Conservation (phyloP, 1,284 basidiomycete genomes). For the Puccinia novopanici region DNA sequence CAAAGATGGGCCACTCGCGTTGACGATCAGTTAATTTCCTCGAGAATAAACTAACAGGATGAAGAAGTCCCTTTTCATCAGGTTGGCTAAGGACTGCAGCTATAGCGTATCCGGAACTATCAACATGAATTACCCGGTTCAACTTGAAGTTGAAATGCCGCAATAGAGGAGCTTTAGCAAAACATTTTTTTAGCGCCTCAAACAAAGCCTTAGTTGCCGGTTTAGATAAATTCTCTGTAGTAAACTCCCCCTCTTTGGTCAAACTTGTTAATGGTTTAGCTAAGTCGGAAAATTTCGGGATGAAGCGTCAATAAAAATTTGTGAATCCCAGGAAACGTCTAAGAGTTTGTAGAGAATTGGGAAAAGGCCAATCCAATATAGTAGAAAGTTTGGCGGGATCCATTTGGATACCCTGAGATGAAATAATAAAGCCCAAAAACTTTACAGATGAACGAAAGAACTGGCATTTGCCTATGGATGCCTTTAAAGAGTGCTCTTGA, state of each 20-base stretch:
- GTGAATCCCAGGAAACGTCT: slow-evolving; percentile 17
- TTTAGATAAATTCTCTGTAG: slow-evolving; percentile 55
- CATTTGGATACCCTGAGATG: slow-evolving; percentile 14
- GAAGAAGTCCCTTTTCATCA: not conserved
- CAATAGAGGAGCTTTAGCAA: slow-evolving; percentile 60
- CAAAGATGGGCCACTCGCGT: slow-evolving; percentile 24
- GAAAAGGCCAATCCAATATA: slow-evolving; percentile 56
- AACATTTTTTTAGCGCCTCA: slow-evolving; percentile 56
- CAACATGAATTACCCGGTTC: slow-evolving; percentile 3
- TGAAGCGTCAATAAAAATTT: slow-evolving; percentile 45
- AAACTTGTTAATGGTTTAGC: slow-evolving; percentile 3
- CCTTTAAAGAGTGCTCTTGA: not conserved
- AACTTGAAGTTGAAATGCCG: not conserved
- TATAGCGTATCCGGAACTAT: slow-evolving; percentile 34
- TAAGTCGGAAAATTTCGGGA: slow-evolving; percentile 43
- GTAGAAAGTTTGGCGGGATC: slow-evolving; percentile 49
- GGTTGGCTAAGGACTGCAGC: not conserved
- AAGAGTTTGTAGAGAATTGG: not conserved
- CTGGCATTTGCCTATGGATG: slow-evolving; percentile 14
- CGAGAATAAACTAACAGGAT: slow-evolving; percentile 26
- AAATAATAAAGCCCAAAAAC: slow-evolving; percentile 33
- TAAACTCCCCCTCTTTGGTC: slow-evolving; percentile 53
- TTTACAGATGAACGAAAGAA: slow-evolving; percentile 18
- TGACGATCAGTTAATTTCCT: slow-evolving; percentile 21
- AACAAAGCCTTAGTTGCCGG: slow-evolving; percentile 56